Evolutionary conservation across 2,329 filamentous ascomycete genomes (phyloP).

Genomic region (Blastomyces silverae): DNA sequence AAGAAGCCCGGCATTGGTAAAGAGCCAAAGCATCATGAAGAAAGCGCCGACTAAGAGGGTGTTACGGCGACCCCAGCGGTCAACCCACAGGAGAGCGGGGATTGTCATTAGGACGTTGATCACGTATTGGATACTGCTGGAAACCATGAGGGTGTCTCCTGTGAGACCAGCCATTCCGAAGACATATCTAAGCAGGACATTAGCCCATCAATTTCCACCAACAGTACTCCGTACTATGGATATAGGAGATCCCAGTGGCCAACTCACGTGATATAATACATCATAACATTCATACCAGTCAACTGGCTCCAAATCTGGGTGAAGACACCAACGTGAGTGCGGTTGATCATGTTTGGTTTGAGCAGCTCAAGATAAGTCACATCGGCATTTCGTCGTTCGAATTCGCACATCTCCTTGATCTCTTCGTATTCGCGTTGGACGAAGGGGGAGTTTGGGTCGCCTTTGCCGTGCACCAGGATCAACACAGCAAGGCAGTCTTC

Average conservation of each 20-base stretch:
- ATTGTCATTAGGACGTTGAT: slow-evolving; percentile 77
- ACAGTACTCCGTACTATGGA: not conserved
- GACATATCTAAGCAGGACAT: slow-evolving; percentile 45
- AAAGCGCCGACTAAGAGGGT: slow-evolving; percentile 60
- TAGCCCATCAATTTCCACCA: not conserved
- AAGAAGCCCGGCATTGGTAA: slow-evolving; percentile 40
- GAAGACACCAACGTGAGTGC: slow-evolving; percentile 64
- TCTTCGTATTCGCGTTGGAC: slow-evolving; percentile 63
- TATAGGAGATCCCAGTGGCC: not conserved
- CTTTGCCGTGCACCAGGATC: slow-evolving; percentile 55
- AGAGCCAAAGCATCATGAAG: slow-evolving; percentile 52
- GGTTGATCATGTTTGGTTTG: slow-evolving; percentile 65
- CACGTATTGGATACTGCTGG: slow-evolving; percentile 65
- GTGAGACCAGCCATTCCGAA: slow-evolving; percentile 65
- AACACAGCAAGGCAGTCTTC: slow-evolving; percentile 48
- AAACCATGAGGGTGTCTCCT: slow-evolving; percentile 53
- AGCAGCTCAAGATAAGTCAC: slow-evolving; percentile 67
- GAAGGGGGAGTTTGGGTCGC: slow-evolving; percentile 57
- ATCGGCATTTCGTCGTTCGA: slow-evolving; percentile 62
- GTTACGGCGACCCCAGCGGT: slow-evolving; percentile 65
- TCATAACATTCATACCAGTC: slow-evolving; percentile 71
- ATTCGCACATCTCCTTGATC: slow-evolving; percentile 65
- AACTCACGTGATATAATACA: slow-evolving; percentile 56
- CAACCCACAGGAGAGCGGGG: slow-evolving; percentile 66
- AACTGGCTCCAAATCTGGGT: slow-evolving; percentile 70